phyloP scores from a whole-genome alignment of 495 filamentous ascomycete genomes.

The Mytilinidion resinicola region DNA sequence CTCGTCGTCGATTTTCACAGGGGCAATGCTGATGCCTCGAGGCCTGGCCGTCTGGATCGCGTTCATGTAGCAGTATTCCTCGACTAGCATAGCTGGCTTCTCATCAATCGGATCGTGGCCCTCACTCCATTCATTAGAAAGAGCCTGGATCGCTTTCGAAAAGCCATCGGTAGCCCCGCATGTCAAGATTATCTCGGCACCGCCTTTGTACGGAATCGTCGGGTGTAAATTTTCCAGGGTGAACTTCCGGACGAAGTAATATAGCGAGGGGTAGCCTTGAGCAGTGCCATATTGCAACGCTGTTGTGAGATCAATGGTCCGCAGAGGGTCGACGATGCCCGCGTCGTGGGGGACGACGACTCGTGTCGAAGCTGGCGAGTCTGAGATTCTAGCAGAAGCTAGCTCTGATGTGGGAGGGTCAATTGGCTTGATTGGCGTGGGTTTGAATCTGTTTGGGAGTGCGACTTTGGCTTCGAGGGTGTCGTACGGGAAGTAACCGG shows the following conservation, averaged over 20 bases:
- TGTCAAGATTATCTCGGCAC: slow-evolving; percentile 70
- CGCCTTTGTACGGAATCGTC: slow-evolving; percentile 67
- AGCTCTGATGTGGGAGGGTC: slow-evolving; percentile 34
- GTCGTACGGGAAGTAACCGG: slow-evolving; percentile 81
- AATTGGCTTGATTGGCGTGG: slow-evolving; percentile 52
- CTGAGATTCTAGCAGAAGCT: slow-evolving; percentile 28
- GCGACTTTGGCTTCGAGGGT: slow-evolving; percentile 79
- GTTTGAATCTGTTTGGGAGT: slow-evolving; percentile 63
- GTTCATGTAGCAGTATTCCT: slow-evolving; percentile 73
- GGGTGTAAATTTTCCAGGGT: slow-evolving; percentile 70
- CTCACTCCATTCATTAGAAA: slow-evolving; percentile 67
- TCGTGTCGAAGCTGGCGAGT: slow-evolving; percentile 40
- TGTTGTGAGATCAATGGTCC: slow-evolving; percentile 70
- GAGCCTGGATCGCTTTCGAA: slow-evolving; percentile 62
- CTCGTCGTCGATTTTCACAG: slow-evolving; percentile 67
- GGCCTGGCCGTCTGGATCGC: slow-evolving; percentile 61
- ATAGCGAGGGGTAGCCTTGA: slow-evolving; percentile 68
- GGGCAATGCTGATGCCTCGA: slow-evolving; percentile 61
- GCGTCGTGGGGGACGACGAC: slow-evolving; percentile 65
- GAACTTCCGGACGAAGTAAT: slow-evolving; percentile 70
- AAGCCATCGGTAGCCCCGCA: slow-evolving; percentile 83
- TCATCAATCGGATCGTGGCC: slow-evolving; percentile 58
- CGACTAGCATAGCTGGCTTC: slow-evolving; percentile 65
- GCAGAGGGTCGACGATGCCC: slow-evolving; percentile 45
- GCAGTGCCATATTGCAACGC: slow-evolving; percentile 82